These are phyloP conservation scores for Pseudonitzschia delicatissima DNA, from an alignment of 108 stramenopile species.

Conservation along the genomic window DNA sequence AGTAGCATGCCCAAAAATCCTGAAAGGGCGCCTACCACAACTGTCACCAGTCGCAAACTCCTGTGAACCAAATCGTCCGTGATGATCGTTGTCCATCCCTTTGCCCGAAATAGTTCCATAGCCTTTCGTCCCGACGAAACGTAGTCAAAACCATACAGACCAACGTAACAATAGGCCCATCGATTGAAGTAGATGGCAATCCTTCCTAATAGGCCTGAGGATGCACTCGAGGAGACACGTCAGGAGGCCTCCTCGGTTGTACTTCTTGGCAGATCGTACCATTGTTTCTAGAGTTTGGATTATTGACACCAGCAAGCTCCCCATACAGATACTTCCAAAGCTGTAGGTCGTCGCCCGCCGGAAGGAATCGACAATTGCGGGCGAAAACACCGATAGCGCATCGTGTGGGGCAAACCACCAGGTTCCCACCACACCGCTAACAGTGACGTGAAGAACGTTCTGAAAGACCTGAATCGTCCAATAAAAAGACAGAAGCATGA, in stretches of 20 bases:
- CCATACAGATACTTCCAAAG: slow-evolving; percentile 74
- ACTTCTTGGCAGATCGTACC: slow-evolving; percentile 31
- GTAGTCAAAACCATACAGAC: slow-evolving; percentile 74
- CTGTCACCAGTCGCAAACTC: slow-evolving; percentile 30
- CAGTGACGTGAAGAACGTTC: slow-evolving; percentile 17
- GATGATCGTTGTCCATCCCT: slow-evolving; percentile 53
- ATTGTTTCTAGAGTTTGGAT: slow-evolving; percentile 47
- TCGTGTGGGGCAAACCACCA: slow-evolving; percentile 54
- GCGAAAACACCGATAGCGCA: slow-evolving; percentile 36
- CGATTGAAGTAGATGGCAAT: slow-evolving; percentile 38
- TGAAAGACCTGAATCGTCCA: slow-evolving; percentile 64
- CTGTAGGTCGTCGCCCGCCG: slow-evolving; percentile 51
- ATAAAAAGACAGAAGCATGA: slow-evolving; percentile 57
- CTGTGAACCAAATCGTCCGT: slow-evolving; percentile 23
- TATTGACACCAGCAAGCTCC: slow-evolving; percentile 71
- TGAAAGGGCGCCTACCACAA: slow-evolving; percentile 58
- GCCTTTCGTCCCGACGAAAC: slow-evolving; percentile 55
- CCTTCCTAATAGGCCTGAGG: slow-evolving; percentile 30
- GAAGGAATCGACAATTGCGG: slow-evolving; percentile 43
- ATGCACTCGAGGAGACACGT: slow-evolving; percentile 47
- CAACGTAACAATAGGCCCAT: slow-evolving; percentile 51
- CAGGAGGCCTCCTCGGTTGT: slow-evolving; percentile 18
- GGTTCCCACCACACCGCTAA: slow-evolving; percentile 28
- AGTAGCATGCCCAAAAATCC: slow-evolving; percentile 47
- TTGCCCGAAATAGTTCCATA: slow-evolving; percentile 39